Percentiles rank a stretch among this genome's conserved stretches.
Conservation (phyloP, 345 rosid genomes). For the Sonneratia caseolaris region DNA sequence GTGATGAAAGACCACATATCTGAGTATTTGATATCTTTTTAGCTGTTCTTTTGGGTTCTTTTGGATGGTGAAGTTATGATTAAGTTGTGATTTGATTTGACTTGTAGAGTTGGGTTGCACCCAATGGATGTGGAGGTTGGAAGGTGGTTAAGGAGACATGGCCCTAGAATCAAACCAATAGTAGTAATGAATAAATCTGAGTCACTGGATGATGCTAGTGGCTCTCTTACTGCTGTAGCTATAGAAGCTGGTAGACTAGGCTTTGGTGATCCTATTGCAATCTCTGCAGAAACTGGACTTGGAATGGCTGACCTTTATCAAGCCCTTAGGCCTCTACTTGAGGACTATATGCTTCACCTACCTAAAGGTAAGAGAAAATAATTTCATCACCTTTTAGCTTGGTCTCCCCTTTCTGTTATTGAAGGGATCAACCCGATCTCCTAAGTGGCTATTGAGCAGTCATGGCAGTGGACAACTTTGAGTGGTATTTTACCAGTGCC, state of each 20-base stretch:
- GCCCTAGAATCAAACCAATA: conserved; percentile 56
- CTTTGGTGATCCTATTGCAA: conserved; percentile 83
- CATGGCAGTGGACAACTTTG: background rate
- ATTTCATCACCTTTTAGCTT: background rate
- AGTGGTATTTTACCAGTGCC: background rate
- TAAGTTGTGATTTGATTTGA: conserved; percentile 8
- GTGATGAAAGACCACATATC: background rate
- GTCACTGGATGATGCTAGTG: conserved; percentile 46
- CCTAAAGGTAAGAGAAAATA: conserved; percentile 39
- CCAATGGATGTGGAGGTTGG: conserved; percentile 93
- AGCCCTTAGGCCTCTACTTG: conserved; percentile 59
- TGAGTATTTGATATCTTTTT: background rate
- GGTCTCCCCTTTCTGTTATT: background rate
- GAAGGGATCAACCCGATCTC: background rate
- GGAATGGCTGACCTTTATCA: conserved; percentile 81
- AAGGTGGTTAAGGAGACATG: conserved; percentile 82
- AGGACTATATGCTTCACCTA: conserved; percentile 43
- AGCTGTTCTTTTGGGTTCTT: background rate
- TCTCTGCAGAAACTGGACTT: conserved; percentile 93
- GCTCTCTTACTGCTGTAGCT: conserved; percentile 52
- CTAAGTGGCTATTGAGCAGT: background rate
- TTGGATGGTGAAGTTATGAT: background rate
- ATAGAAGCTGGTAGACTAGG: conserved; percentile 60
- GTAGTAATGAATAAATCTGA: conserved; percentile 86
- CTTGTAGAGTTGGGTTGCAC: conserved; percentile 68